A percentile compares a stretch with the other conserved stretches of the same genome.
Conservation (phyloP, 768 basidiomycete genomes). For the Leccinum fibrillosum region DNA sequence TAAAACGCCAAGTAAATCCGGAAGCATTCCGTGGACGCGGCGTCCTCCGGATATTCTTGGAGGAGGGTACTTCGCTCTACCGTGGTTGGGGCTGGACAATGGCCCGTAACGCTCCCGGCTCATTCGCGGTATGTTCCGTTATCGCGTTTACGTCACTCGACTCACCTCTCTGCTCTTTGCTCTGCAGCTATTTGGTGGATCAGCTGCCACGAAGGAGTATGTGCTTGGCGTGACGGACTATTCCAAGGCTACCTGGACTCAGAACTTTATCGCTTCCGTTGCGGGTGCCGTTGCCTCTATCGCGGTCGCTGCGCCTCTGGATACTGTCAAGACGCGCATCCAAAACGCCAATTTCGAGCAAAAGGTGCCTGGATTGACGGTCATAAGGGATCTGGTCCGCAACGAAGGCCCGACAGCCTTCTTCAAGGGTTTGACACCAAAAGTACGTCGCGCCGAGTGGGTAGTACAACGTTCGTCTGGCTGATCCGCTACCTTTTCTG, state of each 20-base stretch:
- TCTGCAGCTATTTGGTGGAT: conserved; percentile 94
- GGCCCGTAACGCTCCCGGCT: conserved; percentile 94
- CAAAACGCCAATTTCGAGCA: conserved; percentile 97
- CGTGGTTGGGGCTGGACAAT: conserved; percentile 99
- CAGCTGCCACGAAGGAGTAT: conserved; percentile 93
- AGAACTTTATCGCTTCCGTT: conserved; percentile 96
- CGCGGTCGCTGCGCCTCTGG: conserved; percentile 92
- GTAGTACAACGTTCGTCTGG: background rate
- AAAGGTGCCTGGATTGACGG: conserved; percentile 74
- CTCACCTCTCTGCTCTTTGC: background rate
- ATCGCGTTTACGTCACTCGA: background rate
- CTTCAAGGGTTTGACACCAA: conserved; percentile 97
- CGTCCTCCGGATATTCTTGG: conserved; percentile 81
- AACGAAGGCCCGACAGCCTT: conserved; percentile 82
- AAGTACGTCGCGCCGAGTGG: conserved; percentile 48
- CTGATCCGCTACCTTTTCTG: conserved; percentile 6
- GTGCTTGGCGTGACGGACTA: conserved; percentile 86
- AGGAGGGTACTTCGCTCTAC: conserved; percentile 91
- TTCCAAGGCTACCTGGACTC: conserved; percentile 91
- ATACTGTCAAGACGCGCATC: conserved; percentile 95
- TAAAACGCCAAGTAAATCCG: conserved; percentile 97
- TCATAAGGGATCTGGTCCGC: conserved; percentile 81
- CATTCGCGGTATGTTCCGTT: conserved; percentile 74
- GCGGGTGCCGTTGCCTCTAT: conserved; percentile 94
- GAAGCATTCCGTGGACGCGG: conserved; percentile 97